Evolutionary conservation across 257 asterid genomes (phyloP).

Genomic region (Penstemon newberryi): DNA sequence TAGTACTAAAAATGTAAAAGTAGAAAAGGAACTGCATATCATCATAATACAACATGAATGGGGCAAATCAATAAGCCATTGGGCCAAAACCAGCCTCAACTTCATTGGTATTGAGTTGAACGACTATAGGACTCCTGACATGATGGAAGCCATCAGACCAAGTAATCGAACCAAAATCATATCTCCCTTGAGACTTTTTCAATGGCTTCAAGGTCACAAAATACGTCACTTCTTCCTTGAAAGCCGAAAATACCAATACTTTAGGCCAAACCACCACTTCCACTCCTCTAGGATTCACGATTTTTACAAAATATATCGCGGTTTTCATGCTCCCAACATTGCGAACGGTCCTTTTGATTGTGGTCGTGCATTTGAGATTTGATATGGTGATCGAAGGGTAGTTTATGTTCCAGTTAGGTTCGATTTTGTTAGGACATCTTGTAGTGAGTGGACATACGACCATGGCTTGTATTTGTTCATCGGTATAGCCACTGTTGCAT

Average conservation of each 20-base stretch:
- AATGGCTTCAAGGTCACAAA: conserved; percentile 43
- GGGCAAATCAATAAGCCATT: not conserved
- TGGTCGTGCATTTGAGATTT: conserved; percentile 39
- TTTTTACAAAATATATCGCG: conserved; percentile 42
- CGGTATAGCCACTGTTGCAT: conserved; percentile 43
- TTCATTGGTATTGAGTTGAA: conserved; percentile 40
- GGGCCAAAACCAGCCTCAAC: conserved; percentile 8
- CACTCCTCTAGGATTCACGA: conserved; percentile 50
- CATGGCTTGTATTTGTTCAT: conserved; percentile 37
- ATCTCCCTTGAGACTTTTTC: conserved; percentile 42
- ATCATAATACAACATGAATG: not conserved
- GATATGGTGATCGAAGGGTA: conserved; percentile 48
- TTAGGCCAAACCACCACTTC: conserved; percentile 52
- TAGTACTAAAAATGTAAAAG: too few relatives aligned
- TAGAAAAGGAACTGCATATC: too few relatives aligned
- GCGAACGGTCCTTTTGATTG: conserved; percentile 31
- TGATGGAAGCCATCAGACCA: conserved; percentile 63
- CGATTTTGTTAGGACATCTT: conserved; percentile 24
- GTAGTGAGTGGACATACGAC: conserved; percentile 22
- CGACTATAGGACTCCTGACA: conserved; percentile 60
- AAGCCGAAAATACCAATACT: conserved; percentile 43
- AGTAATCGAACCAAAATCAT: conserved; percentile 51
- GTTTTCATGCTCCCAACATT: conserved; percentile 38
- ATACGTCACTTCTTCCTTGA: conserved; percentile 39
- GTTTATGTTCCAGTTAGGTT: conserved; percentile 40